Base-by-base conservation (phyloP, 1,284 basidiomycete species). In the Coniophora puteana region DNA sequence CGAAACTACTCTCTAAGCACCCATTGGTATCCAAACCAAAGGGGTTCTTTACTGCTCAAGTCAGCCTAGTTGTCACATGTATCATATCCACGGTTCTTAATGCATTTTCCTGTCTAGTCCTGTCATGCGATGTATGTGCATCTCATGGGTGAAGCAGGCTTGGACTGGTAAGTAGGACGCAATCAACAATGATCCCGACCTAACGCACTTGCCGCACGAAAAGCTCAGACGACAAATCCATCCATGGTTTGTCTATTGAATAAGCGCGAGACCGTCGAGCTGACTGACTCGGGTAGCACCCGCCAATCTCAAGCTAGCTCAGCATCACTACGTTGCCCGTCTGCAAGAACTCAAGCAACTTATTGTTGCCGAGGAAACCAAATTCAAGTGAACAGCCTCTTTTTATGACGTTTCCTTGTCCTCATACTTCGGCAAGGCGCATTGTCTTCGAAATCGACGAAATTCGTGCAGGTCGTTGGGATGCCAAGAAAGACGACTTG, bases 121-220 rank as follows among this genome's bases (percentile, higher is more conserved):
- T 91, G 89, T 52, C 76, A 76, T 48, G 59, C 65, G 28, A 74
- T 81, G 46, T 90, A 91, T 55, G 62, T 72, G 38, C 65, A 72
- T 54, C 68, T 92, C 40, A 80, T 92, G 75, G 71, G 71, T 45
- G 76, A 80, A 34, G 78, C 85, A 5, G 75, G 72, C 1, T 63
- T 89, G 17, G 78, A 87, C 55, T 65, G 76, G 88, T 90, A 52
- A 57, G 80, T n/a, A n/a, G n/a, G n/a, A n/a, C n/a, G n/a, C n/a
- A n/a, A n/a, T n/a, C n/a, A n/a, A n/a, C n/a, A n/a, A n/a, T n/a
- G n/a, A n/a, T n/a, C n/a, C n/a, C n/a, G n/a, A n/a, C n/a, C n/a
- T n/a, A n/a, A n/a, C n/a, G n/a, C n/a, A 17, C 36, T 46, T 38
- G 40, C 48, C 33, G 30, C 30, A 38, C 10, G 36, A 28, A 18